Evolutionary conservation across 805 yeast species (phyloP), one percentile per base, ranked within the genome.

Genomic region (Komagataella mondaviorum): DNA sequence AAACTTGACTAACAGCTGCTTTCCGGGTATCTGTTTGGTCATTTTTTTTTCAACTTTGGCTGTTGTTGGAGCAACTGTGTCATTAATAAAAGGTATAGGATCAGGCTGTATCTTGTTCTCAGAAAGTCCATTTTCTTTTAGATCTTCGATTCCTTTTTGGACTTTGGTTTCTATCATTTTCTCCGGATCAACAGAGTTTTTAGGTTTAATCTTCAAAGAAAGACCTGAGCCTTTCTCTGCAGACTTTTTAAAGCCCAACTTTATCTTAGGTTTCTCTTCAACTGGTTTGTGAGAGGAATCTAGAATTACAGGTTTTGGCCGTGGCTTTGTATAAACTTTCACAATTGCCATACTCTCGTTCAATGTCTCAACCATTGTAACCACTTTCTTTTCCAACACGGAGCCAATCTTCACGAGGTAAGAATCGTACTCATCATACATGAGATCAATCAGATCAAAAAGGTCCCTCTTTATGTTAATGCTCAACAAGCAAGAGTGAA

Each of bases 331-430:
- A 30, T 30, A 30, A 30, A 30, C 14, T 30, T 30, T 30, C 5
- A 30, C 39, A 2, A 30, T 8, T 14, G 39, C 39, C n/a, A 14
- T 17, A 48, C 47, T 20, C 51, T 36, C 8, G 10, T 44, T 10
- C 10, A 18, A 36, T 4, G 47, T 36, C 44, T 45, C 70, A 70
- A 3, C 82, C 82, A 23, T 46, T 3, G 88, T 87, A 6, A 77
- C 78, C 22, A 93, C 69, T 56, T 78, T 79, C 60, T 78, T 82
- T 50, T 80, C 80, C 56, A 81, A 74, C 2, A 96, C 96, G 12
- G 81, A 66, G 5, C 80, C 75, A 20, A 89, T 66, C 3, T 68
- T 74, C 1, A 88, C 88, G n/a, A 76, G 60, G 47, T 82, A 73
- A 2, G 78, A 71, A 55, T 85, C 82, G 30, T 69, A 65, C 6